Evolutionary conservation across 768 basidiomycete species (phyloP), one percentile per base, ranked within the genome.

Genomic region (Suillus luteus): DNA sequence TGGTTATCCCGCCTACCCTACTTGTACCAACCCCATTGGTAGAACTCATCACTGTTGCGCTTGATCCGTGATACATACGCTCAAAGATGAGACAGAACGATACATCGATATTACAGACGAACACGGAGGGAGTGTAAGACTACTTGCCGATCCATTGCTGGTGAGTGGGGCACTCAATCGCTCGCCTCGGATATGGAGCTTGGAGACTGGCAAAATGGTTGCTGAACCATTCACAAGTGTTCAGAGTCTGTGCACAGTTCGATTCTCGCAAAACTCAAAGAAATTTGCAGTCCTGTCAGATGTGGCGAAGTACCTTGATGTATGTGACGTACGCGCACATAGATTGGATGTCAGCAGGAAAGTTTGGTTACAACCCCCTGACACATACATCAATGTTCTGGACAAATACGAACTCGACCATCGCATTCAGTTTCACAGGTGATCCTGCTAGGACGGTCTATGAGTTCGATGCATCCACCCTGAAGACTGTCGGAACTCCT

Each of bases 381-480:
- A 33, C 31, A 54, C 33, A 54, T 54, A 31, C 37, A 9, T 14
- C 35, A 10, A 6, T 37, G 3, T 55, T 37, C 14, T 37, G 35
- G 55, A 17, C n/a, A 17, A 24, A 5, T 14, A 8, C 14, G 10
- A 24, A 37, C 37, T 22, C 3, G 9, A 24, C 37, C 14, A 55
- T 55, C 22, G 3, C 14, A 22, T 38, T 55, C 37, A 55, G 22
- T 15, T 38, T 55, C 37, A 22, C 37, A 8, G 37, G 17, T 17
- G 55, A 24, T 8, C 8, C 35, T 15, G 12, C 35, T 1, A 37
- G 1, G 22, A 8, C 8, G 3, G 5, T 38, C 14, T 38, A 38
- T 37, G 55, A 55, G n/a, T 55, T 55, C n/a, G n/a, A 37, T 22
- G n/a, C 54, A 35, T n/a, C 54, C n/a, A 55, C 54, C 33, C 35